These are phyloP conservation scores for Syzygium jambos DNA, from an alignment of 345 rosid genomes.

Conservation along the genomic window DNA sequence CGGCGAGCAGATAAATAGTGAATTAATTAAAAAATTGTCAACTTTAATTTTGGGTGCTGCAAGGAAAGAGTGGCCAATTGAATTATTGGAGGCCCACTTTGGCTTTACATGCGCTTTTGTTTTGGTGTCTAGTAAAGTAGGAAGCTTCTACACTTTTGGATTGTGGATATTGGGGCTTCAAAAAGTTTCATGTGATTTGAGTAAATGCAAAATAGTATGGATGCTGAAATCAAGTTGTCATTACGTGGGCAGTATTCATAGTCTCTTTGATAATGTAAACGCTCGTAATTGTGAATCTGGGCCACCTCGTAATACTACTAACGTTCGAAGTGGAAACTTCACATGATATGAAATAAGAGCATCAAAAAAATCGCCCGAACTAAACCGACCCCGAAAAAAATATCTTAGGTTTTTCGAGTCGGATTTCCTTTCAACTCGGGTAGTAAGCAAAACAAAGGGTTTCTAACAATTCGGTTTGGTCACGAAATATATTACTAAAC, in stretches of 20 bases:
- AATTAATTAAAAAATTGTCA: background rate
- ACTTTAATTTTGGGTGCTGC: background rate
- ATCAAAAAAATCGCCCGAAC: background rate
- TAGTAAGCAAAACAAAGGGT: background rate
- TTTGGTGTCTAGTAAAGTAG: background rate
- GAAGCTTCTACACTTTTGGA: background rate
- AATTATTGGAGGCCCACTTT: background rate
- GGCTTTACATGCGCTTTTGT: background rate
- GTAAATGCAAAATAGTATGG: background rate
- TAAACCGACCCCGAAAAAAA: rapidly evolving
- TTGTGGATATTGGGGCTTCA: background rate
- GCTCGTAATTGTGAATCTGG: background rate
- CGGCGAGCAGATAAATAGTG: background rate
- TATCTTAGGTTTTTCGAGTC: background rate
- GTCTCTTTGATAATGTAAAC: background rate
- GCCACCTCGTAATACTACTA: background rate
- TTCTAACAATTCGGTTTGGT: background rate
- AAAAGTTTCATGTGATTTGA: background rate
- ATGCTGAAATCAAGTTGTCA: background rate
- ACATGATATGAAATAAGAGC: background rate
- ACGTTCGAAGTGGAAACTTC: background rate
- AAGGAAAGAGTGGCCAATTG: background rate
- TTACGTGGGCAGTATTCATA: background rate
- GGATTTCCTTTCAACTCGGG: no score
- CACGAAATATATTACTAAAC: background rate